Evolutionary conservation across 495 filamentous ascomycete species (phyloP).

Genomic region (Podospora australis): DNA sequence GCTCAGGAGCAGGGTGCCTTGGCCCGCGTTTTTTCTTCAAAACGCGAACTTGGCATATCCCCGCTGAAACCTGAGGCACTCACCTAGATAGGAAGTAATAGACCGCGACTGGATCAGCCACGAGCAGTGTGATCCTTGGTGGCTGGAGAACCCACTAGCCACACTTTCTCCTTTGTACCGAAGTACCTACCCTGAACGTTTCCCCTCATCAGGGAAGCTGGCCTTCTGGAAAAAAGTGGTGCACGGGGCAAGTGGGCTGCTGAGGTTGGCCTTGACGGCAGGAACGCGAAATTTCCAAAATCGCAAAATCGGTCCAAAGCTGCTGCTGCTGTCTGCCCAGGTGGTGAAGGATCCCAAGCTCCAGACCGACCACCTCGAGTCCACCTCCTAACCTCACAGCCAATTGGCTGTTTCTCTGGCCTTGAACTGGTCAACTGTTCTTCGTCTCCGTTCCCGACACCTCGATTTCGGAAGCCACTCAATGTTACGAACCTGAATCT

Average conservation of each 20-base stretch:
- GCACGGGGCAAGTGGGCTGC: slow-evolving; percentile 7
- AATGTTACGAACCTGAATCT: not conserved
- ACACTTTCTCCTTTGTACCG: no score
- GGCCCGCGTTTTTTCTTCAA: slow-evolving; percentile 28
- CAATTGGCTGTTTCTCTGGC: slow-evolving; percentile 9
- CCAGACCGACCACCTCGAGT: not conserved
- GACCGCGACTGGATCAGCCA: no score
- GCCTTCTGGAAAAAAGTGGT: no score
- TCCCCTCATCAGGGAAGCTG: no score
- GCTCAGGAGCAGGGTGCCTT: slow-evolving; percentile 9
- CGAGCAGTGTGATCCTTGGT: no score
- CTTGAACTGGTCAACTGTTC: not conserved
- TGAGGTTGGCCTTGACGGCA: not conserved
- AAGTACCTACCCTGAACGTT: no score
- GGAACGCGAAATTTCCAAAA: slow-evolving; percentile 15
- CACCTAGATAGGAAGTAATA: no score
- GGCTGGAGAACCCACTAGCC: no score
- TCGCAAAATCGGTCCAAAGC: slow-evolving; percentile 1
- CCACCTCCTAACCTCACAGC: not conserved
- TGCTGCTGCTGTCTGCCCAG: no score
- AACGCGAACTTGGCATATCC: no score
- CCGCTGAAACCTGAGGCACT: no score
- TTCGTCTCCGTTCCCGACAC: no score
- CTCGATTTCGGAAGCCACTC: not conserved
- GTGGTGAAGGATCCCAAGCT: not conserved